These are phyloP conservation scores for Kregervanrija pseudodelftensis DNA, from an alignment of 805 yeast genomes.

Conservation along the genomic window DNA sequence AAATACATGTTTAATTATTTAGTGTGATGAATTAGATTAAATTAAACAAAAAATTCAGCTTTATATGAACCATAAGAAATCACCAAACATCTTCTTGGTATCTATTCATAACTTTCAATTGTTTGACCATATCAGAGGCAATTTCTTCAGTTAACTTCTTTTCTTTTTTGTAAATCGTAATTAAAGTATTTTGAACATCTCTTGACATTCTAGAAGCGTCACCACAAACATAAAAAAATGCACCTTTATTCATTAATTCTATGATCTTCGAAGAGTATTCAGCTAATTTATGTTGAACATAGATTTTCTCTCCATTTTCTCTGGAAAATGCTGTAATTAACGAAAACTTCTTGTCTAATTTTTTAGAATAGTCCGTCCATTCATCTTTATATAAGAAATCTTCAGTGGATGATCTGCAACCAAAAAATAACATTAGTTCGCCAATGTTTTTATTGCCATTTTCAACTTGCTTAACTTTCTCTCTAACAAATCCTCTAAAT, in stretches of 20 bases:
- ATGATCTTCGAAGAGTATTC: slow-evolving; percentile 50
- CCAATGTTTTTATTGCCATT: slow-evolving; percentile 53
- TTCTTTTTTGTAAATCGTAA: slow-evolving; percentile 51
- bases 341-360: slow-evolving; percentile 56
- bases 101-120: slow-evolving; percentile 73
- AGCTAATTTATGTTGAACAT: slow-evolving; percentile 75
- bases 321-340: slow-evolving; percentile 84
- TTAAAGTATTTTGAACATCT: slow-evolving; percentile 72
- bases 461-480: slow-evolving; percentile 55
- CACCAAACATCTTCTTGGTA: slow-evolving; percentile 98
- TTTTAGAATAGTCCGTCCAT: slow-evolving; percentile 71
- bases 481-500: slow-evolving; percentile 90
- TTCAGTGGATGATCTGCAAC: slow-evolving; percentile 72
- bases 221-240: slow-evolving; percentile 92
- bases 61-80: not conserved
- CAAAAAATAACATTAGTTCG: slow-evolving; percentile 71
- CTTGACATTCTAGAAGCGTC: slow-evolving; percentile 95
- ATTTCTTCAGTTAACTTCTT: slow-evolving; percentile 58
- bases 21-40: too few species aligned
- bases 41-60: too few species aligned
- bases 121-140: slow-evolving; percentile 72
- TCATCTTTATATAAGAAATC: slow-evolving; percentile 86
- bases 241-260: slow-evolving; percentile 56
- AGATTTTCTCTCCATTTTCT: slow-evolving; percentile 56
- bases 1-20: too few species aligned